A percentile compares a stretch with the other conserved stretches of the same genome.
These are phyloP conservation scores for Gymnopus androsaceus DNA, from an alignment of 1,284 basidiomycete genomes.

Conservation along the genomic window DNA sequence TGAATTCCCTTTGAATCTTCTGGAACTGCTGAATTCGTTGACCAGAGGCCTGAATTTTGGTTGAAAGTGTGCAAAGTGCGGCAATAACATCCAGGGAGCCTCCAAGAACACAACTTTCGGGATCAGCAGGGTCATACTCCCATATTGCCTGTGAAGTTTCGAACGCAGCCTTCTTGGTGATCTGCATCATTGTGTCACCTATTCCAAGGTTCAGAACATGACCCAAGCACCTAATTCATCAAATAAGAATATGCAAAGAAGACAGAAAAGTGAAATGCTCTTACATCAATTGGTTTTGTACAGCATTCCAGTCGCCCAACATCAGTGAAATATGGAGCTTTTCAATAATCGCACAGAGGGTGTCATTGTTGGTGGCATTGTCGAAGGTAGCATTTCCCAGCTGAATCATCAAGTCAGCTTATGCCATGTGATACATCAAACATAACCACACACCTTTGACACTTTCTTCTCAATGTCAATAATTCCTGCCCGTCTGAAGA, in stretches of 20 bases:
- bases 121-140: not conserved
- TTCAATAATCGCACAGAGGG: not conserved
- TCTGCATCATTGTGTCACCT: not conserved
- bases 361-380: not conserved
- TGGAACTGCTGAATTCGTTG: not conserved
- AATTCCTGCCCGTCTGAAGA: not conserved
- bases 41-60: not conserved
- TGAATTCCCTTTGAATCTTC: not conserved
- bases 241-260: not conserved
- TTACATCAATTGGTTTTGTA: not conserved
- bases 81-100: not conserved
- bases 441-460: not conserved
- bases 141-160: not conserved
- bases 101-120: not conserved
- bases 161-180: not conserved
- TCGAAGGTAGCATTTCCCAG: not conserved
- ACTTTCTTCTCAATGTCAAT: not conserved
- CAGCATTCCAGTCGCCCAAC: not conserved
- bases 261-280: too few species aligned
- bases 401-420: not conserved
- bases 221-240: not conserved
- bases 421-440: not conserved
- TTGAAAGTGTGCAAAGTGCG: not conserved
- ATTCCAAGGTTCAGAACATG: not conserved
- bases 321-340: not conserved